Evolutionary conservation across 2,329 filamentous ascomycete species (phyloP), one percentile per base, ranked within the genome.

Genomic region (Epichloe baconii): DNA sequence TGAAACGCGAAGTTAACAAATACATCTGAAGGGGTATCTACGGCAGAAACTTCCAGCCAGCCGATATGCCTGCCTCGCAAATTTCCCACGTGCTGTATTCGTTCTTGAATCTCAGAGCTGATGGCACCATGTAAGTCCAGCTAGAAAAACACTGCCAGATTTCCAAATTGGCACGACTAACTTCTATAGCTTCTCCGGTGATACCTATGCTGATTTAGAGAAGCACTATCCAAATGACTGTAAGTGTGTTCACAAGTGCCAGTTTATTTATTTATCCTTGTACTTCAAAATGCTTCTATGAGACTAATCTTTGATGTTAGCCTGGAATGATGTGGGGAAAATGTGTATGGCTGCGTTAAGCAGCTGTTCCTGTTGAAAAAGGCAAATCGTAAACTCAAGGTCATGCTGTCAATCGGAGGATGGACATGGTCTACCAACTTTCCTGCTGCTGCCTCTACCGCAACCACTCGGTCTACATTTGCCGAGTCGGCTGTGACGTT

Each of bases 401-500:
- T 85, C 1, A 72, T 94, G 21, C 75, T 95, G 4, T 86, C 80
- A 46, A 88, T 95, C 56, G 89, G 89, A 46, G 88, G 89, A 34
- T 94, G 85, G 85, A 89, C 86, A 0, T 93, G 87, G 67, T 88
- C 85, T 2, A 70, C 76, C 58, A 87, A 88, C 64, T 91, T 95
- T 62, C 73, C 85, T 1, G 71, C 72, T 1, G 82, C 83, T 0
- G 80, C 83, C 10, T 80, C 79, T 53, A 85, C 82, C 0, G 73
- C 75, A 0, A 67, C 72, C 2, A 81, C 79, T 15, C 77, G 88
- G 15, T 66, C 72, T 37, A 77, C 58, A 2, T 95, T 95, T 66
- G 88, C 88, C 5, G 68, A 76, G 44, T 79, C 77, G 3, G 80
- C 86, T 2, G 83, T 90, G 0, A 67, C 73, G 7, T 66, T 93